Evolutionary conservation across 2,329 filamentous ascomycete species (phyloP).

Genomic region (Diaporthe aspalathi): DNA sequence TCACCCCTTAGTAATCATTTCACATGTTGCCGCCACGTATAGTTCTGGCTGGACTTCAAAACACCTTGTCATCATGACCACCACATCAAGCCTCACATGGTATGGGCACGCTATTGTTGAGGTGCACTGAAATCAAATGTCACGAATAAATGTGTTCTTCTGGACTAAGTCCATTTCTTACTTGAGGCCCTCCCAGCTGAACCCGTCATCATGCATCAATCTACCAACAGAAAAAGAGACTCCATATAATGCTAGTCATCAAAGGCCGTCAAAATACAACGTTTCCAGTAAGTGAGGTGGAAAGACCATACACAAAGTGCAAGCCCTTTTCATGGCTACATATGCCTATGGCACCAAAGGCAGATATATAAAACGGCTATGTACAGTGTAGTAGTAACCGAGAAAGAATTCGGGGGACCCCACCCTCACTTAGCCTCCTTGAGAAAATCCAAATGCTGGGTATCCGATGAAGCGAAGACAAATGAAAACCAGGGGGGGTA

Average conservation of each 20-base stretch:
- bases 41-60: background rate
- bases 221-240: background rate
- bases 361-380: constrained; percentile 13
- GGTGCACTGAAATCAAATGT: background rate
- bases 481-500: constrained; percentile 36
- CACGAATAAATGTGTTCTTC: background rate
- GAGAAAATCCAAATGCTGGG: constrained; percentile 36
- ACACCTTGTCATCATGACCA: background rate
- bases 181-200: background rate
- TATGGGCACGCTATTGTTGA: no score
- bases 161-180: background rate
- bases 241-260: background rate
- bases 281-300: constrained; percentile 12
- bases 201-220: background rate
- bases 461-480: constrained; percentile 40
- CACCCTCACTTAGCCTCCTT: constrained; percentile 30
- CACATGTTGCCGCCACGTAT: background rate
- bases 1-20: background rate
- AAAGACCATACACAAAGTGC: constrained; percentile 21
- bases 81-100: no score
- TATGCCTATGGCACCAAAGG: background rate
- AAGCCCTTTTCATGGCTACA: constrained; percentile 3
- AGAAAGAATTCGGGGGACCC: constrained; percentile 7
- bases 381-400: constrained; percentile 20
- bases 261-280: background rate